Evolutionary conservation across 306 rosid genomes (phyloP).

Genomic region (Pyrus pyrifolia): DNA sequence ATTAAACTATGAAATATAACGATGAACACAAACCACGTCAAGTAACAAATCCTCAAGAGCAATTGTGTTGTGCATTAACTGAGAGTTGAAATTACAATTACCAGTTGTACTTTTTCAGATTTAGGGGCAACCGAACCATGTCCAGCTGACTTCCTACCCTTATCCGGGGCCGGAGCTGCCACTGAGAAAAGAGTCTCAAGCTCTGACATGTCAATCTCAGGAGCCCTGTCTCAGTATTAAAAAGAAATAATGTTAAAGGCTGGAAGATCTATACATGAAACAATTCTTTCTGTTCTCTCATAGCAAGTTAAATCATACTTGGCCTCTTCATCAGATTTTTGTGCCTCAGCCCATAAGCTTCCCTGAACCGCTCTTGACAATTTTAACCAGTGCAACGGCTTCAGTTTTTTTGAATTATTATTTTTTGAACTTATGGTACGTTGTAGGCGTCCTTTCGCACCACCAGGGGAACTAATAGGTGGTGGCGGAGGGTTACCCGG

Average conservation of each 20-base stretch:
- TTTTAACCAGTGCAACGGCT: constrained; percentile 92
- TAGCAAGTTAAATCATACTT: constrained; percentile 45
- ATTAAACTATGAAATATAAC: not conserved
- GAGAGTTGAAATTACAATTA: constrained; percentile 26
- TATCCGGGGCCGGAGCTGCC: constrained; percentile 47
- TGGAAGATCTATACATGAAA: constrained; percentile 14
- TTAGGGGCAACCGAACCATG: constrained; percentile 52
- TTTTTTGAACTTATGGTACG: constrained; percentile 41
- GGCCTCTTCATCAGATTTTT: constrained; percentile 63
- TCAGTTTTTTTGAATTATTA: constrained; percentile 62
- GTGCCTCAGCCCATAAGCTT: constrained; percentile 95
- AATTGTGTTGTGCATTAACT: not conserved
- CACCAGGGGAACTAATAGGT: constrained; percentile 17
- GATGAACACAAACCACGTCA: constrained; percentile 5
- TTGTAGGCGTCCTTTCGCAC: constrained; percentile 50
- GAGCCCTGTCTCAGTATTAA: constrained; percentile 53
- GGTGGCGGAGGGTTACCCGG: constrained; percentile 32
- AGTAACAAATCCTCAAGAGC: constrained; percentile 5
- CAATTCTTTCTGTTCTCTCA: constrained; percentile 7
- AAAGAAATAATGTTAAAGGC: constrained; percentile 5
- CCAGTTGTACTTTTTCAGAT: constrained; percentile 88
- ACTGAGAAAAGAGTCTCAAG: constrained; percentile 88
- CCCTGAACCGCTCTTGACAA: constrained; percentile 77
- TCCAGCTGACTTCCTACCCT: constrained; percentile 34
- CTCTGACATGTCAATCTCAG: constrained; percentile 91